Percentiles rank a stretch among this genome's conserved stretches.
Conservation (phyloP, 306 rosid species). For the Castanea crenata region DNA sequence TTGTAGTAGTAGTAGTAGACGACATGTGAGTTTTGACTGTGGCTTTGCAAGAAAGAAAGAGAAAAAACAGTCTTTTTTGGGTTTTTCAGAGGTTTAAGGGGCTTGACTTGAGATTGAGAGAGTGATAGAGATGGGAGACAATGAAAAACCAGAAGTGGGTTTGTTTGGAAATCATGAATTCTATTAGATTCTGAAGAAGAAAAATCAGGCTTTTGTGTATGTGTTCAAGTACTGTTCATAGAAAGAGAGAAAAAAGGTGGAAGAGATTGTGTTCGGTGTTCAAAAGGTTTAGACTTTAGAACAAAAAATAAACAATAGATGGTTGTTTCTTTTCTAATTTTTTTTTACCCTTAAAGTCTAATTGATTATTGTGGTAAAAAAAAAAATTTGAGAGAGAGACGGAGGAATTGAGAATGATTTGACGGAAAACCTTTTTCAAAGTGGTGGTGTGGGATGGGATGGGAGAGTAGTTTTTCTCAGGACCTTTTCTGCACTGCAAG, state of each 20-base stretch:
- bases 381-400: too few species aligned
- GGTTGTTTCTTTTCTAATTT: not conserved
- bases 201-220: not conserved
- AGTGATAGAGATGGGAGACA: not conserved
- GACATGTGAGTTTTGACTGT: constrained; percentile 41
- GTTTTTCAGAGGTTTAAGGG: constrained; percentile 3
- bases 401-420: constrained; percentile 11
- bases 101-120: not conserved
- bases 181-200: not conserved
- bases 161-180: not conserved
- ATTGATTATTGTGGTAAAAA: constrained; percentile 2
- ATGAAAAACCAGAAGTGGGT: constrained; percentile 2
- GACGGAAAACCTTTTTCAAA: constrained; percentile 18
- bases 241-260: not conserved
- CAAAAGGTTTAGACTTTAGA: not conserved
- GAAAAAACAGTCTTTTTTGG: not conserved
- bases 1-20: not conserved
- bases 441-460: too few species aligned
- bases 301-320: not conserved
- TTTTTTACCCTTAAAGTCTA: not conserved
- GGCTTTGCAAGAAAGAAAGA: not conserved
- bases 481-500: constrained; percentile 22
- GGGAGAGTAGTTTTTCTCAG: not conserved
- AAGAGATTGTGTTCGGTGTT: not conserved
- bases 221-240: not conserved